Evolutionary conservation across 148 eudicot genomes (phyloP).

Genomic region (Spergularia bocconei): DNA sequence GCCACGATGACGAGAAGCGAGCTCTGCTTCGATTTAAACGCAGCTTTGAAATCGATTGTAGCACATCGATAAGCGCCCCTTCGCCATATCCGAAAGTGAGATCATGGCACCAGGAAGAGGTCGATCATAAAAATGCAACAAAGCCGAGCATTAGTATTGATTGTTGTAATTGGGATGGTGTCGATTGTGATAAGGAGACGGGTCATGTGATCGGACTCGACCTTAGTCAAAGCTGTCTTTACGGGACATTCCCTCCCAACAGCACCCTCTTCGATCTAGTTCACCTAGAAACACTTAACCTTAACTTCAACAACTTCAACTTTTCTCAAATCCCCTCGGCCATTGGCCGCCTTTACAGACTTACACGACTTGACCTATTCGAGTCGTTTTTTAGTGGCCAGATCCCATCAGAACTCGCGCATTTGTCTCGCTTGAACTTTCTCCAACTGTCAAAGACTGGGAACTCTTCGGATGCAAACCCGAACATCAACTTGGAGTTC

Average conservation of each 20-base stretch:
- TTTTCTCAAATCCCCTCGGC: slow-evolving; percentile 27
- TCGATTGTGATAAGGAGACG: slow-evolving; percentile 21
- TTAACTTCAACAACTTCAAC: slow-evolving; percentile 31
- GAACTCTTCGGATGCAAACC: not conserved
- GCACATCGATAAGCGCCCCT: not conserved
- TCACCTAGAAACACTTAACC: slow-evolving; percentile 31
- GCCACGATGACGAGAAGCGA: not conserved
- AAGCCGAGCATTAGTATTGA: not conserved
- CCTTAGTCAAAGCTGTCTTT: slow-evolving; percentile 32
- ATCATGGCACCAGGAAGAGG: no score
- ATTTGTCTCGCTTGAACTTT: slow-evolving; percentile 7
- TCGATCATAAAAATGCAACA: no score
- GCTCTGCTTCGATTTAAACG: not conserved
- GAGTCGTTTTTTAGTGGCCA: slow-evolving; percentile 28
- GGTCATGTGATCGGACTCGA: slow-evolving; percentile 33
- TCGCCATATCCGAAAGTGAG: not conserved
- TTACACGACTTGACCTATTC: slow-evolving; percentile 28
- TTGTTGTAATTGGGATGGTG: slow-evolving; percentile 48
- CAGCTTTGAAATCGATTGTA: not conserved
- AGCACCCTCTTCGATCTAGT: slow-evolving; percentile 28
- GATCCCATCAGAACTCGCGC: slow-evolving; percentile 25
- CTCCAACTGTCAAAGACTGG: slow-evolving; percentile 21
- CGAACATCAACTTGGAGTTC: not conserved
- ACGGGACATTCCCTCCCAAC: slow-evolving; percentile 19
- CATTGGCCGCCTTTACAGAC: slow-evolving; percentile 15